phyloP scores from a whole-genome alignment of 2,329 filamentous ascomycete genomes.

The Diaporthe ampelina region DNA sequence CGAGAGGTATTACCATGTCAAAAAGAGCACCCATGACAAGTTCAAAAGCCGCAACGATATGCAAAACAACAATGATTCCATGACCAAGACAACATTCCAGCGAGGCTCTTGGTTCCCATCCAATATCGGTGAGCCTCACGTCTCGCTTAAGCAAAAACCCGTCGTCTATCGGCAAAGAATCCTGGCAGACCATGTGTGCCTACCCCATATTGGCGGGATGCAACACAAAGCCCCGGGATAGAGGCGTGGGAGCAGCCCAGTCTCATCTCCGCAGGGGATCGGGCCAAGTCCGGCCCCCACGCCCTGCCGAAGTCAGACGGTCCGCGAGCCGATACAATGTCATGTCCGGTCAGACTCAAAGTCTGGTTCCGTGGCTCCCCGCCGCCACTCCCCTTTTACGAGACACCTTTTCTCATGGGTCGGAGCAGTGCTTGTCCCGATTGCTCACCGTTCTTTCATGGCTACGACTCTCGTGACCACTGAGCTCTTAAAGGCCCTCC shows the following conservation, averaged over 20 bases:
- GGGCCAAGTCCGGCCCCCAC: slow-evolving; percentile 13
- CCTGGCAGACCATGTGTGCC: neutral
- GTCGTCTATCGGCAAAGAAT: neutral
- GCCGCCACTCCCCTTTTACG: neutral
- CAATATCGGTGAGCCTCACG: neutral
- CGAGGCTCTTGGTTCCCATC: too few relatives aligned
- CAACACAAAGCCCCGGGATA: neutral
- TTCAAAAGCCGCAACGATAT: neutral
- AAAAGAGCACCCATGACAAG: neutral
- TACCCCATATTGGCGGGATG: neutral
- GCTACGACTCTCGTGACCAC: neutral
- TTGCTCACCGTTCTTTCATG: slow-evolving; percentile 14
- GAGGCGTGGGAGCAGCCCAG: neutral
- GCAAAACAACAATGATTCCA: neutral
- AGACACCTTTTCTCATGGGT: neutral
- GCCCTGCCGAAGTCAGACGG: slow-evolving; percentile 3
- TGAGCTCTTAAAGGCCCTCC: neutral
- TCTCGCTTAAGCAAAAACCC: neutral
- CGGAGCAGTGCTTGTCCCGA: neutral
- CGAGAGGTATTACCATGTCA: too few relatives aligned
- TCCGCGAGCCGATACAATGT: slow-evolving; percentile 13
- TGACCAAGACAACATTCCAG: neutral
- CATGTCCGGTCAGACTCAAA: neutral
- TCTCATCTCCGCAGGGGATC: slow-evolving; percentile 14
- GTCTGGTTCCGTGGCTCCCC: slow-evolving; percentile 5